Conservation (phyloP, 371 early-diverging fungal species). For the Mortierella sp. region DNA sequence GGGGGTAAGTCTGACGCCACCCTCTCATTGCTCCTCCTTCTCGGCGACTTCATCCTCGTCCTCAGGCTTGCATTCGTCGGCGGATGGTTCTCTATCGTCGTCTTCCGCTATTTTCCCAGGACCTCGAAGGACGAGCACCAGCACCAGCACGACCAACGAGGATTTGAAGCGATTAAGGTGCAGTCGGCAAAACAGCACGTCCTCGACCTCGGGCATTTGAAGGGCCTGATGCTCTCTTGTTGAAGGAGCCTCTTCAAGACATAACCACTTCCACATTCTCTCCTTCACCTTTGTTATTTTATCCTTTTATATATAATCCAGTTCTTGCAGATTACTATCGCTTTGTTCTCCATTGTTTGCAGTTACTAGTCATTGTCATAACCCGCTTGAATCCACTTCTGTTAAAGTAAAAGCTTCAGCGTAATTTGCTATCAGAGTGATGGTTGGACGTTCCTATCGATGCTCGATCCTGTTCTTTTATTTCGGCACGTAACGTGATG, state of each 20-base stretch:
- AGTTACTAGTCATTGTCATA: too few species aligned
- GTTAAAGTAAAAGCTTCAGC: too few species aligned
- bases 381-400: too few species aligned
- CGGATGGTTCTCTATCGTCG: conserved; percentile 21
- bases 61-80: conserved; percentile 9
- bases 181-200: conserved; percentile 47
- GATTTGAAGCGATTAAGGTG: conserved; percentile 51
- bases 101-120: conserved; percentile 47
- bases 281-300: conserved; percentile 3
- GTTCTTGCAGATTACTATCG: too few species aligned
- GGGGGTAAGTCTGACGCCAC: conserved; percentile 23
- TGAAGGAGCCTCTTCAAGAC: not conserved
- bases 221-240: too few species aligned
- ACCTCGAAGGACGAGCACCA: conserved; percentile 46
- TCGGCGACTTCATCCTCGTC: conserved; percentile 31
- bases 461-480: too few species aligned
- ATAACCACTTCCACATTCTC: not conserved
- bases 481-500: too few species aligned
- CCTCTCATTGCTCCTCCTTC: conserved; percentile 30
- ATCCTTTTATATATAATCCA: not conserved
- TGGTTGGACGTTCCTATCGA: too few species aligned
- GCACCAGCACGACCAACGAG: conserved; percentile 51
- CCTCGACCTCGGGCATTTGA: conserved; percentile 35
- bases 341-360: too few species aligned
- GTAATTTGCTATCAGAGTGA: too few species aligned